Evolutionary conservation across 257 asterid genomes (phyloP), one percentile per base, ranked within the genome.

Genomic region (Leptodermis oblonga): DNA sequence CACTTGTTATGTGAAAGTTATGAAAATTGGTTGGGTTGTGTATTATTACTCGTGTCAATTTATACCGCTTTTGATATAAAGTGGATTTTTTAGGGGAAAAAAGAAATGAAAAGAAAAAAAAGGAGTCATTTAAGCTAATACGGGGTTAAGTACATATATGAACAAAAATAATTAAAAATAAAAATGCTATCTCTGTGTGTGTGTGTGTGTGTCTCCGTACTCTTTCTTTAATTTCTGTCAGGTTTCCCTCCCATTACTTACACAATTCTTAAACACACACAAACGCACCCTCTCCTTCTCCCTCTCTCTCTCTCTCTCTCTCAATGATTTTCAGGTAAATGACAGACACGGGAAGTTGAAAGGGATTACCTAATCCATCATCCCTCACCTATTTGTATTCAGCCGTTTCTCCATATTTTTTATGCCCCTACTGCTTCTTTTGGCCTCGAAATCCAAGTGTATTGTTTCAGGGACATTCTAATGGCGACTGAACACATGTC

Each of bases 291-390:
- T 25, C 14, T 15, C 60, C 23, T 66, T 46, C 28, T 54, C 61
- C 34, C 42, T 25, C 14, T 15, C 60, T 37, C 67, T 46, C 28
- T 54, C 17, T 36, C 68, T 69, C 74, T 48, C 64, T 9, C 28
- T 26, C 64, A 30, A 53, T 65, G 71, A 65, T 73, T 72, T 65
- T 56, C 65, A 1, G 55, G 67, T 55, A 42, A 65, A 65, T 65
- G 61, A 73, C 67, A 68, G 71, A 72, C 68, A 75, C 63, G 80
- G 73, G 75, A 74, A 72, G 62, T 34, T 76, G 76, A 77, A 77
- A 78, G 55, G 73, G 68, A 34, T 77, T 78, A 82, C 90, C 89
- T 76, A 84, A 81, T 81, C 84, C 86, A 74, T 51, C 70, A 62
- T 25, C 72, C 26, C 64, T 67, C 46, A 20, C 59, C 69, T 42